Conservation (phyloP, 257 asterid genomes). For the Salvia miltiorrhiza region DNA sequence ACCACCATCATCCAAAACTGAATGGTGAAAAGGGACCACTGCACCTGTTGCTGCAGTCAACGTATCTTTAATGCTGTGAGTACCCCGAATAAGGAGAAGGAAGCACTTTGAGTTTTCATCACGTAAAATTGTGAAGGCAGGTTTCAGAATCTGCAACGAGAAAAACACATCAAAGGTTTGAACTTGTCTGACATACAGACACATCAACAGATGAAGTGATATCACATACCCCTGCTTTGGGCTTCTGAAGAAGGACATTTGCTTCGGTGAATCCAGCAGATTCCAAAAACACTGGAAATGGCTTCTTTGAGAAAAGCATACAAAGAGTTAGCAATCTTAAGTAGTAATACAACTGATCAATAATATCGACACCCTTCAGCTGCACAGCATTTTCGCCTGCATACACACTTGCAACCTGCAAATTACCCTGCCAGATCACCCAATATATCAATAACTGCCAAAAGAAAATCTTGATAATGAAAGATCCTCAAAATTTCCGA, state of each 20-base stretch:
- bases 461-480: not conserved
- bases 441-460: conserved; percentile 13
- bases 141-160: conserved; percentile 69
- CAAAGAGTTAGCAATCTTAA: conserved; percentile 67
- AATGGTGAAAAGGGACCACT: conserved; percentile 91
- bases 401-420: conserved; percentile 74
- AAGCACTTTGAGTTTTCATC: conserved; percentile 68
- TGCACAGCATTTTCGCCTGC: conserved; percentile 63
- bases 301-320: conserved; percentile 73
- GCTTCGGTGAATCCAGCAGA: conserved; percentile 54
- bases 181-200: conserved; percentile 13
- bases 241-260: conserved; percentile 74
- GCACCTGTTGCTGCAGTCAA: conserved; percentile 85
- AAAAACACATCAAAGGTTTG: not conserved
- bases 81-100: conserved; percentile 85
- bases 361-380: conserved; percentile 60
- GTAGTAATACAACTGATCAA: conserved; percentile 53
- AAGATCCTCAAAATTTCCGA: not conserved
- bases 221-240: conserved; percentile 75
- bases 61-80: conserved; percentile 85
- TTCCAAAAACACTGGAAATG: conserved; percentile 69
- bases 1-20: conserved; percentile 77
- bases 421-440: conserved; percentile 57
- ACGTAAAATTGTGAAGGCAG: conserved; percentile 67
- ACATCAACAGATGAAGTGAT: not conserved